phyloP scores from a whole-genome alignment of 2,329 filamentous ascomycete genomes.

The Exophiala bonariae region DNA sequence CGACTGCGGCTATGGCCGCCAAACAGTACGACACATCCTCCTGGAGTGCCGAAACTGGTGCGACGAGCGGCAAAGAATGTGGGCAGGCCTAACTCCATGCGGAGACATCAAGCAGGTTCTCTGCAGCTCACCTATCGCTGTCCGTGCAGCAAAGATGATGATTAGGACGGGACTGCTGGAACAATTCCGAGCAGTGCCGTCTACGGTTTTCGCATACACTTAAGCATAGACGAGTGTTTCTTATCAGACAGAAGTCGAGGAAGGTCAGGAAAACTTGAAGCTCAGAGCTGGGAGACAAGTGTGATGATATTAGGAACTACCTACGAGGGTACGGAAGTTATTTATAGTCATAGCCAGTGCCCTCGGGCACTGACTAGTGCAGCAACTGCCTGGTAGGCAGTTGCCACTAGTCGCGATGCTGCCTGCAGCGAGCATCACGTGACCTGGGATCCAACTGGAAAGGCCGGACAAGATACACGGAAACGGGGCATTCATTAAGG shows the following conservation, averaged over 20 bases:
- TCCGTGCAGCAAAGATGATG: no score
- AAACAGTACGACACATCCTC: conserved; percentile 34
- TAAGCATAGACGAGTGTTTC: no score
- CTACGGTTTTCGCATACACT: no score
- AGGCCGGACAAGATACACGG: no score
- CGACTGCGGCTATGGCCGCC: conserved; percentile 28
- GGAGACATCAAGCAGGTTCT: conserved; percentile 35
- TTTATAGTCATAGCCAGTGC: conserved; percentile 2
- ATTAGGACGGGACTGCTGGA: no score
- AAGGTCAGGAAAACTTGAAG: no score
- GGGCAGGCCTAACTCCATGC: conserved; percentile 29
- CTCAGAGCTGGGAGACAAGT: no score
- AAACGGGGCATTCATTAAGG: no score
- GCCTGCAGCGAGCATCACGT: background rate
- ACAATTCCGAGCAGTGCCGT: no score
- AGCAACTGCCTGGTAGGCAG: conserved; percentile 4
- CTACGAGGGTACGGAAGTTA: conserved; percentile 1
- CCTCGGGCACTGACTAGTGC: conserved; percentile 1
- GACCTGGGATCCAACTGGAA: no score
- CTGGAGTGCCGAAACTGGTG: conserved; percentile 33
- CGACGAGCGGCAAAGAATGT: conserved; percentile 29
- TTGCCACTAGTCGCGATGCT: conserved; percentile 2
- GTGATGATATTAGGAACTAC: background rate
- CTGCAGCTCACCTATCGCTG: conserved; percentile 33
- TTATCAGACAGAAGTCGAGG: no score